Evolutionary conservation across 108 stramenopile species (phyloP), one percentile per base, ranked within the genome.

Genomic region (Pseudonitzschia multistriata): DNA sequence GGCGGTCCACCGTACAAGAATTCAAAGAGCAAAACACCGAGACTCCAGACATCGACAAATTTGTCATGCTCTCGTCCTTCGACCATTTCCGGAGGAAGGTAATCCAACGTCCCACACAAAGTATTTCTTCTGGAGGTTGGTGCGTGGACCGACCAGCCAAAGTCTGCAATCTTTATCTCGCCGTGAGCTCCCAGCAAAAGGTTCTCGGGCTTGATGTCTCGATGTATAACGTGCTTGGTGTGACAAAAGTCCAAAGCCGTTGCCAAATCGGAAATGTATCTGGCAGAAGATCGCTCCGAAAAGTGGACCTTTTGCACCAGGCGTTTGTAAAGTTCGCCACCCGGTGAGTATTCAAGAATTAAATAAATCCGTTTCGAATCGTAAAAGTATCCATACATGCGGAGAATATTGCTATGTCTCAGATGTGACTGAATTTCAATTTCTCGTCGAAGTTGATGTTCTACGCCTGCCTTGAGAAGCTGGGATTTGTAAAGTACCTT

Each of bases 171-270:
- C 84, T 99, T 99, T 42, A 99, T 86, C 68, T 98, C 97, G 24
- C 92, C 91, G 52, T 86, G 72, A 28, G 90, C 84, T 7, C 96
- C 98, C 25, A 99, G 53, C 22, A 99, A 73, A 5, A 99, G 81
- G 74, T 99, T 99, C 73, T 99, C 98, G 15, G 99, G 99, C 75
- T 99, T 99, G 82, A 99, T 98, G 72, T 99, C 98, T 25, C 99
- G 85, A 73, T 99, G 99, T 64, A 99, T 98, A 3, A 98, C 96
- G 60, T 98, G 97, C 69, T 97, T 98, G 47, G 64, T 66, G 80
- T 99, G 99, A 75, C 97, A 97, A 83, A 96, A 97, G 54, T 74
- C 66, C 29, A 99, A 74, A n/a, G 99, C 99, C 61, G 71, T 56
- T 27, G 93, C 75, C 50, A 99, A 74, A 53, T 97, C 92, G 22